phyloP scores from a whole-genome alignment of 345 rosid species.

The Sonneratia alba region DNA sequence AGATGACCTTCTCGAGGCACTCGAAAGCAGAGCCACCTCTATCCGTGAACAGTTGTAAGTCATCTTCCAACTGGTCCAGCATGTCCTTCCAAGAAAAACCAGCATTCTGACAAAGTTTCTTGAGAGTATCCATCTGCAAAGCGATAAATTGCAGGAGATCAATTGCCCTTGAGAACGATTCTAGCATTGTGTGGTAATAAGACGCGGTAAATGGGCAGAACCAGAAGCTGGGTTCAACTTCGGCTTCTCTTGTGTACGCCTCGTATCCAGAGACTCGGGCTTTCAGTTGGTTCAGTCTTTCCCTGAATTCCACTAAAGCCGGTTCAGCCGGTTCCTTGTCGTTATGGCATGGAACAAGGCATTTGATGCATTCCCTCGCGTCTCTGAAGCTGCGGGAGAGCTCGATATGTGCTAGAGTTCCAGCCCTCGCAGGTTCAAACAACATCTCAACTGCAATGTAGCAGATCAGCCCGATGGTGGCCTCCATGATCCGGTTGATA shows the following conservation, averaged over 20 bases:
- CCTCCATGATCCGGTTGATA: constrained; percentile 48
- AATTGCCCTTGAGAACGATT: constrained; percentile 27
- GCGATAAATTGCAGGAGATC: constrained; percentile 36
- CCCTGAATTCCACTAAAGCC: constrained; percentile 14
- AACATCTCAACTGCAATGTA: constrained; percentile 39
- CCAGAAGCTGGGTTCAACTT: constrained; percentile 43
- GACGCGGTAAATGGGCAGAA: constrained; percentile 35
- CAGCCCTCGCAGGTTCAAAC: constrained; percentile 43
- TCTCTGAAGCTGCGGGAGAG: constrained; percentile 27
- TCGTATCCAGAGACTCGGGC: constrained; percentile 22
- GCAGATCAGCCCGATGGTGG: constrained; percentile 48
- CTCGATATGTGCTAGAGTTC: constrained; percentile 44
- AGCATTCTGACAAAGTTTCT: constrained; percentile 15
- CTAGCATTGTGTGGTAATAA: constrained; percentile 30
- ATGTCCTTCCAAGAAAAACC: constrained; percentile 27
- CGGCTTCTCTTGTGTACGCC: constrained; percentile 36
- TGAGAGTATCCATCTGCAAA: constrained; percentile 24
- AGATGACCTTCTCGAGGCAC: constrained; percentile 29
- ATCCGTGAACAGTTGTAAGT: constrained; percentile 32
- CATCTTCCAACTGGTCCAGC: constrained; percentile 18
- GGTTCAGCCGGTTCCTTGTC: constrained; percentile 21
- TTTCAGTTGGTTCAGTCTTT: constrained; percentile 27
- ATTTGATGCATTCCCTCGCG: constrained; percentile 18
- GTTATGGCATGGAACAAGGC: constrained; percentile 17
- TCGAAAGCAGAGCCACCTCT: constrained; percentile 27